phyloP scores from a whole-genome alignment of 257 asterid genomes.

The Solanum dulcamara region DNA sequence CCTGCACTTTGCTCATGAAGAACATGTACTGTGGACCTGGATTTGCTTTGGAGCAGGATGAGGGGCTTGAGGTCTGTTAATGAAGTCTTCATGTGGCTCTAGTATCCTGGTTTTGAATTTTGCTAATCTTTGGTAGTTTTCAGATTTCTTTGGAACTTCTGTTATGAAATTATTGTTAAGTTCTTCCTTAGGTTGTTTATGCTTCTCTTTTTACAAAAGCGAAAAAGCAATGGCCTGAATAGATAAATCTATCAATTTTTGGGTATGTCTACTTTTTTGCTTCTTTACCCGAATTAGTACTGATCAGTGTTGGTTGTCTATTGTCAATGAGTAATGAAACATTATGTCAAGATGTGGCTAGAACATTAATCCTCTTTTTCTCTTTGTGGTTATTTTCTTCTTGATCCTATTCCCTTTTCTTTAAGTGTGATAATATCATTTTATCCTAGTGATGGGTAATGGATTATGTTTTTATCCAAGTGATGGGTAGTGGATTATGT shows the following conservation, averaged over 20 bases:
- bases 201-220: not conserved
- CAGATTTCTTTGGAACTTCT: not conserved
- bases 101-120: conserved; percentile 66
- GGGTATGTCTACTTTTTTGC: not conserved
- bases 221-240: not conserved
- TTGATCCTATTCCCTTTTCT: not conserved
- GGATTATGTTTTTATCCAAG: not conserved
- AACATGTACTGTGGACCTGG: conserved; percentile 97
- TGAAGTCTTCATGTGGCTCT: conserved; percentile 72
- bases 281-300: not conserved
- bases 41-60: conserved; percentile 98
- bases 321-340: not conserved
- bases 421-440: not conserved
- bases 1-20: conserved; percentile 85
- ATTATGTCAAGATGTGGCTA: not conserved
- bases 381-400: not conserved
- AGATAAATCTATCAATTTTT: not conserved
- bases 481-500: not conserved
- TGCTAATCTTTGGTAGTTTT: conserved; percentile 10
- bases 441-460: not conserved
- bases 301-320: not conserved
- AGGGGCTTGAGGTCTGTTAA: conserved; percentile 99
- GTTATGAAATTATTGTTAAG: not conserved
- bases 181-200: not conserved
- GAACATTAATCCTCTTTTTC: not conserved